These are phyloP conservation scores for Condylostoma magnum DNA, from an alignment of 169 alveolate species.

Conservation along the genomic window DNA sequence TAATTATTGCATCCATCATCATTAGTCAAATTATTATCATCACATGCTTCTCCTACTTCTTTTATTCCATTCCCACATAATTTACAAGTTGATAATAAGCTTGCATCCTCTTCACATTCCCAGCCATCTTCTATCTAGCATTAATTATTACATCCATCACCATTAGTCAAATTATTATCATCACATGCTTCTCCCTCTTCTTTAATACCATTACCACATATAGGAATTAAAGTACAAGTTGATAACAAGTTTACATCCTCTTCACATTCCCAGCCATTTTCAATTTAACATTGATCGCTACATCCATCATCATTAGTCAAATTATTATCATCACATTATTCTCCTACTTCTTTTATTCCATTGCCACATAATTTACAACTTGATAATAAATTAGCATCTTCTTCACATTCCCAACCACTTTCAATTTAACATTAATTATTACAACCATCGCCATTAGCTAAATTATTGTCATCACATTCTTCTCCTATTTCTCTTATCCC, in stretches of 20 bases:
- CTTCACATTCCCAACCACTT: slow-evolving; percentile 26
- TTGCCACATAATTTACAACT: background rate
- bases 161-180: background rate
- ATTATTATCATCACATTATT: background rate
- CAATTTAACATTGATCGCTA: background rate
- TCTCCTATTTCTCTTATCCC: slow-evolving; percentile 24
- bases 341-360: background rate
- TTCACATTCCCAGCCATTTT: background rate
- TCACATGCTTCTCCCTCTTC: background rate
- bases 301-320: background rate
- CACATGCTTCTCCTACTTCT: background rate
- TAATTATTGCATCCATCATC: background rate
- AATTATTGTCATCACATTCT: slow-evolving; percentile 55
- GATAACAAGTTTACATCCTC: too few relatives aligned
- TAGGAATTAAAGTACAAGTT: background rate
- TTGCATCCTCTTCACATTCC: background rate
- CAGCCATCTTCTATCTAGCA: background rate
- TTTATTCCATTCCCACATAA: background rate
- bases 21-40: background rate
- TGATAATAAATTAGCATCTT: background rate
- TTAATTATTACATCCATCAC: background rate
- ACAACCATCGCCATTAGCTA: slow-evolving; percentile 44
- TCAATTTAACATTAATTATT: slow-evolving; percentile 37
- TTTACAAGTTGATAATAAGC: background rate
- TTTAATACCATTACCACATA: background rate